Conservation (phyloP, 345 rosid species). For the Carallia pectinifolia region DNA sequence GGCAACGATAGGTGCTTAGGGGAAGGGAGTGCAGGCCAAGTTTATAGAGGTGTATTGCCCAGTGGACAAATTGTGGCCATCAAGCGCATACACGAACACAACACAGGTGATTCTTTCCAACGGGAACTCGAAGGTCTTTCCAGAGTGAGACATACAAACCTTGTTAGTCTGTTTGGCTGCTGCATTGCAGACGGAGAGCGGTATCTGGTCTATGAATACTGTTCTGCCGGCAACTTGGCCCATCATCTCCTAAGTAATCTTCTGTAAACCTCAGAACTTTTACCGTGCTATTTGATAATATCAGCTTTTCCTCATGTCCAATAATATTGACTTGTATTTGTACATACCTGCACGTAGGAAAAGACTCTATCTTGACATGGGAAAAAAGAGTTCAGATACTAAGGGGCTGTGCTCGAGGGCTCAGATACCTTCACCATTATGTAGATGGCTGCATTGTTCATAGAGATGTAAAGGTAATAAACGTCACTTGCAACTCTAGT, state of each 20-base stretch:
- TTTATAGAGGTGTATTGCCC: constrained; percentile 57
- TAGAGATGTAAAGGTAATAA: constrained; percentile 60
- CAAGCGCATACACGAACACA: constrained; percentile 47
- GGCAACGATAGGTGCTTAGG: constrained; percentile 37
- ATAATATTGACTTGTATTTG: background rate
- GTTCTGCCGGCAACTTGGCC: constrained; percentile 55
- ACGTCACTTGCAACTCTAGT: background rate
- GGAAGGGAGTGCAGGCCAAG: constrained; percentile 58
- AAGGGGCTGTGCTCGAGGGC: constrained; percentile 50
- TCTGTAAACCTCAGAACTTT: background rate
- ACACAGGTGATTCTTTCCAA: constrained; percentile 40
- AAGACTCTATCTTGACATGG: constrained; percentile 48
- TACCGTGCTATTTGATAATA: background rate
- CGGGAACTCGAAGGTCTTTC: constrained; percentile 65
- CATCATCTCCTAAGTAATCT: constrained; percentile 50
- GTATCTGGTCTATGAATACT: constrained; percentile 62
- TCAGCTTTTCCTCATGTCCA: background rate
- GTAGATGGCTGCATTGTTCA: constrained; percentile 70
- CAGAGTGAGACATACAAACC: constrained; percentile 54
- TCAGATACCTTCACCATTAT: constrained; percentile 55
- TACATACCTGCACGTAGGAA: constrained; percentile 33
- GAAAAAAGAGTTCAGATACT: constrained; percentile 57
- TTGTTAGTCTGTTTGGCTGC: constrained; percentile 57
- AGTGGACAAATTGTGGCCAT: constrained; percentile 60
- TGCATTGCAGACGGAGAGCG: constrained; percentile 52